phyloP scores from a whole-genome alignment of 495 filamentous ascomycete species.

The Aspergillus bertholletiae region DNA sequence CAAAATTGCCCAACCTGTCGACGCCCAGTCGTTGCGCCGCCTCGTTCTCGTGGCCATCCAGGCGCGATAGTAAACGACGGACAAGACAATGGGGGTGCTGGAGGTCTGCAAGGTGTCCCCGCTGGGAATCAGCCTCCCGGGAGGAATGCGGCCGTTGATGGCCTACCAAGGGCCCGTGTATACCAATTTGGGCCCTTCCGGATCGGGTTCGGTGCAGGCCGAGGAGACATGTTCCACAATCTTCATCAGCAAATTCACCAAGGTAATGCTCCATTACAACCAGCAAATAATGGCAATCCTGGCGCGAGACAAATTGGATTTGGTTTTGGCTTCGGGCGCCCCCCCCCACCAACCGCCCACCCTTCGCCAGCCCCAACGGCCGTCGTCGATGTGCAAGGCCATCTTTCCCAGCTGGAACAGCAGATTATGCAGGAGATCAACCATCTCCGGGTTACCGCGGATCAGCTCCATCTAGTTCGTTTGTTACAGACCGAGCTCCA shows the following conservation, averaged over 20 bases:
- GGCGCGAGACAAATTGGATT: constrained; percentile 40
- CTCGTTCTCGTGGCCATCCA: constrained; percentile 24
- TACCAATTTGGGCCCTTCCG: constrained; percentile 57
- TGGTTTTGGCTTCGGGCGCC: constrained; percentile 43
- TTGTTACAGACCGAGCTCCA: constrained; percentile 62
- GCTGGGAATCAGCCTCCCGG: constrained; percentile 28
- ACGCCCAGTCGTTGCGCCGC: constrained; percentile 58
- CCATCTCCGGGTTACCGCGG: constrained; percentile 46
- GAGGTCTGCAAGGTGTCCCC: constrained; percentile 21
- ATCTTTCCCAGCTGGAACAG: constrained; percentile 61
- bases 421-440: constrained; percentile 64
- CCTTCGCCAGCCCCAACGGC: constrained; percentile 11
- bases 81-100: constrained; percentile 23
- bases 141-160: constrained; percentile 28
- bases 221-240: constrained; percentile 51
- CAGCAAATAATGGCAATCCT: constrained; percentile 26
- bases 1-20: constrained; percentile 96
- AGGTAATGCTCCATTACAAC: constrained; percentile 33
- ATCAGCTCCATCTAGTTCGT: constrained; percentile 54
- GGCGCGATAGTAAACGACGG: constrained; percentile 24
- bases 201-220: constrained; percentile 54
- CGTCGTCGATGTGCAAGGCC: constrained; percentile 42
- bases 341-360: constrained; percentile 21
- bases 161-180: constrained; percentile 40
- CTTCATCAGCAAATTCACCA: constrained; percentile 48